A percentile compares a stretch with the other conserved stretches of the same genome.
These are phyloP conservation scores for Canavalia gladiata DNA, from an alignment of 306 rosid genomes.

Conservation along the genomic window DNA sequence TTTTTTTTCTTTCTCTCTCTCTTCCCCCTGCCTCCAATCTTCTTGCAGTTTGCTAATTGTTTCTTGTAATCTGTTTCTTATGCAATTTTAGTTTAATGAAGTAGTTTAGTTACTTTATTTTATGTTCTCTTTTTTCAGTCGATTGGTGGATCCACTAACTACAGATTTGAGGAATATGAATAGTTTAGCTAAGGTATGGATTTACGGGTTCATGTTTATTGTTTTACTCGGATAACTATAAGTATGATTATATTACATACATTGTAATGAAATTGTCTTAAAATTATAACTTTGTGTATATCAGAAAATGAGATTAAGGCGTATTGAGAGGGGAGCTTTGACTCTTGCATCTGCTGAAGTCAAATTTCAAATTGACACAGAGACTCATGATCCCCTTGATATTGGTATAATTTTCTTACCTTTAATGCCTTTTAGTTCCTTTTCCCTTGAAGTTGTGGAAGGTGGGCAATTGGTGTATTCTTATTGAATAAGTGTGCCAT, in stretches of 20 bases:
- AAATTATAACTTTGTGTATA: conserved; percentile 42
- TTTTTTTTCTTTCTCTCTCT: too few relatives aligned
- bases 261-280: conserved; percentile 43
- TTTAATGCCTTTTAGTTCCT: conserved; percentile 17
- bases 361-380: conserved; percentile 97
- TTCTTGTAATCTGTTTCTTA: conserved; percentile 2
- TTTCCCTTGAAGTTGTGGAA: conserved; percentile 16
- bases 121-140: conserved; percentile 66
- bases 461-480: conserved; percentile 24
- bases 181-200: conserved; percentile 87
- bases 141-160: conserved; percentile 94
- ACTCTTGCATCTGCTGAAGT: conserved; percentile 99
- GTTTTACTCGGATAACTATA: conserved; percentile 2
- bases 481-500: conserved; percentile 39
- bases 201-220: conserved; percentile 35
- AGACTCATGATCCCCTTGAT: conserved; percentile 99
- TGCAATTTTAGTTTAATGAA: conserved; percentile 20
- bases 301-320: conserved; percentile 93
- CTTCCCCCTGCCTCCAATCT: too few relatives aligned
- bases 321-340: conserved; percentile 95
- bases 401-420: conserved; percentile 64
- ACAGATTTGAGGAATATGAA: conserved; percentile 94
- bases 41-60: conserved; percentile 5
- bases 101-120: conserved; percentile 35
- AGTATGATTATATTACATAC: conserved; percentile 34